Evolutionary conservation across 2,329 filamentous ascomycete genomes (phyloP).

Genomic region (Colletotrichum godetiae): DNA sequence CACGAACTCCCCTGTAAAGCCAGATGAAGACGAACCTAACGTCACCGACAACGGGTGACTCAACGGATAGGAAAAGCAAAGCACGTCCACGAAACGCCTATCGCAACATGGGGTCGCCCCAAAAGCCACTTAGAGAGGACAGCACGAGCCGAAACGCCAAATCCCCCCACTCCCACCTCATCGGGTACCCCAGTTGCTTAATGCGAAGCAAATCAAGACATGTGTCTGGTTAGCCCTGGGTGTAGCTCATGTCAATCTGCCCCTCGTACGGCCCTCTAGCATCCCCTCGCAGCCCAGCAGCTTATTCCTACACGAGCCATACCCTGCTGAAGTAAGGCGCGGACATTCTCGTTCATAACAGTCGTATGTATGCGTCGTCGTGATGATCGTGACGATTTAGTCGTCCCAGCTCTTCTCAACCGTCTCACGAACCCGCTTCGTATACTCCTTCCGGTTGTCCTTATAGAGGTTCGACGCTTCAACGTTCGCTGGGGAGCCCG

Average conservation of each 20-base stretch:
- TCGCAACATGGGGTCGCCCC: conserved; percentile 28
- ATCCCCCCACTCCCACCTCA: conserved; percentile 25
- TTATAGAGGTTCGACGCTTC: conserved; percentile 99
- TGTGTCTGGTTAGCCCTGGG: conserved; percentile 9
- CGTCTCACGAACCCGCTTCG: conserved; percentile 93
- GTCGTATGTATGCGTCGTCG: conserved; percentile 24
- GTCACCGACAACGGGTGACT: conserved; percentile 14
- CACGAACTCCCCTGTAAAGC: conserved; percentile 34
- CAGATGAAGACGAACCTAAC: conserved; percentile 31
- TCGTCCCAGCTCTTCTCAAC: conserved; percentile 99
- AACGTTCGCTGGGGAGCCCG: conserved; percentile 96
- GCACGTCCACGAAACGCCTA: conserved; percentile 32
- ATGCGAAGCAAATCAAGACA: conserved; percentile 24
- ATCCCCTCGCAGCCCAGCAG: conserved; percentile 14
- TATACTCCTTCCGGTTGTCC: conserved; percentile 96
- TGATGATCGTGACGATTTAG: conserved; percentile 50
- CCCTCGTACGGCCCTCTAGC: neutral
- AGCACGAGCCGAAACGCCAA: conserved; percentile 35
- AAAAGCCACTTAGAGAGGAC: conserved; percentile 27
- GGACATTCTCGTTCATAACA: conserved; percentile 23
- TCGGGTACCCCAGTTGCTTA: conserved; percentile 26
- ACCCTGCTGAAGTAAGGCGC: conserved; percentile 9
- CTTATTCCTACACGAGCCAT: neutral
- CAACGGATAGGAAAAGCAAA: conserved; percentile 8
- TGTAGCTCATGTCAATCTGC: neutral